Base-by-base conservation (phyloP, 768 basidiomycete species). In the Tylopilus sp. region DNA sequence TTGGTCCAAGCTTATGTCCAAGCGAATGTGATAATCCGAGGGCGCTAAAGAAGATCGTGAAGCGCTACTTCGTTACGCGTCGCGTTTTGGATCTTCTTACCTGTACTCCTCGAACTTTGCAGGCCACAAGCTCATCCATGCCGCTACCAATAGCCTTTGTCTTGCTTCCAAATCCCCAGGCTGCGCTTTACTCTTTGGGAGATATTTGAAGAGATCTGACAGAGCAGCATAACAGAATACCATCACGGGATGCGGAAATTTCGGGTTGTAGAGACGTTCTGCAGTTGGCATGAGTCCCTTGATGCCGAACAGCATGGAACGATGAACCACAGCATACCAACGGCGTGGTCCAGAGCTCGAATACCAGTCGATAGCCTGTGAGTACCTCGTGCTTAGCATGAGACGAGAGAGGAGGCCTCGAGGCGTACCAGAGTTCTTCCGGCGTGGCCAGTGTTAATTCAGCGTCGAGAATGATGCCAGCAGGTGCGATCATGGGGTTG, bases 121-220 rank as follows among this genome's bases (percentile, higher is more conserved):
- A 0, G 87, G 87, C 86, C 85, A 89, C 12, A 87, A 58, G 56
- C 85, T 87, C 85, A 88, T 87, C 89, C 87, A 90, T 1, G 86
- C 79, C 3, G 87, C 89, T 37, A 90, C 50, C 64, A 88, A 81
- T 14, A 89, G 74, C 63, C 79, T 84, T 61, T 89, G 86, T 16
- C 89, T 80, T 48, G 74, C 66, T n/a, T 75, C 78, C 31, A 90
- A 55, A 53, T 81, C 74, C 25, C 68, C 61, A 1, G 86, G 83
- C 54, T 86, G 69, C 14, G 75, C 79, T 64, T 84, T 87, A 24
- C 82, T 83, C 48, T 71, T 66, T 1, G 87, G 85, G 13, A 92
- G 78, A 66, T 85, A 87, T 54, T 76, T 82, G 75, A 91, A 90
- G 24, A 91, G 75, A 59, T 89, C 87, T 5, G 77, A 77, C 48